phyloP scores from a whole-genome alignment of 352 stramenopile species.

The Globisporangium splendens region DNA sequence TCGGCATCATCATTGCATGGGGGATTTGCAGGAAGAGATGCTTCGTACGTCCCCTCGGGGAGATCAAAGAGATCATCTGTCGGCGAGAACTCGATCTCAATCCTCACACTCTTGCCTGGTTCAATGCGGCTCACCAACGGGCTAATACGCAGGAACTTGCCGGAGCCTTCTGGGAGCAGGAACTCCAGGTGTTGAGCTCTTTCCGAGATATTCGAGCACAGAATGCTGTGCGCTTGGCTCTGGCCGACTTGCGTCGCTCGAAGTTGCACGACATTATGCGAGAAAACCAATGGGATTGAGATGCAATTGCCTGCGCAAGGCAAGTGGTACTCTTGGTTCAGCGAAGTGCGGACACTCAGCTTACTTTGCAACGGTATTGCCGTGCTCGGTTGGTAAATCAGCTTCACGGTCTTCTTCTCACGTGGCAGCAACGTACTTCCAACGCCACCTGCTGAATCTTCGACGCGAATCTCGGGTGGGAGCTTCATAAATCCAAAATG shows the following conservation, averaged over 20 bases:
- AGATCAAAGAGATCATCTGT: slow-evolving; percentile 40
- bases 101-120: slow-evolving; percentile 34
- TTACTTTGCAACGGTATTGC: slow-evolving; percentile 4
- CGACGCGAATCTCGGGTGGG: slow-evolving; percentile 23
- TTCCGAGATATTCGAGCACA: slow-evolving; percentile 33
- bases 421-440: slow-evolving; percentile 27
- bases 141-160: slow-evolving; percentile 43
- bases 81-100: slow-evolving; percentile 85
- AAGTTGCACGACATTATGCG: slow-evolving; percentile 28
- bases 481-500: slow-evolving; percentile 25
- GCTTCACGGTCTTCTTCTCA: slow-evolving; percentile 20
- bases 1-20: not conserved
- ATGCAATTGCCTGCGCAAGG: slow-evolving; percentile 28
- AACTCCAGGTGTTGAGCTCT: slow-evolving; percentile 25
- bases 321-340: slow-evolving; percentile 31
- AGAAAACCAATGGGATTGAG: slow-evolving; percentile 27
- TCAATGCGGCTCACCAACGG: slow-evolving; percentile 58
- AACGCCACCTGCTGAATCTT: slow-evolving; percentile 24
- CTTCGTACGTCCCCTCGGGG: slow-evolving; percentile 10
- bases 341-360: slow-evolving; percentile 32
- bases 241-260: slow-evolving; percentile 37
- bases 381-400: slow-evolving; percentile 30
- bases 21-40: not conserved
- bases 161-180: slow-evolving; percentile 21
- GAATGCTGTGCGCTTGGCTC: slow-evolving; percentile 26